Percentiles rank a stretch among this genome's conserved stretches.
phyloP scores from a whole-genome alignment of 2,329 filamentous ascomycete species.

The Aspergillus chevalieri region DNA sequence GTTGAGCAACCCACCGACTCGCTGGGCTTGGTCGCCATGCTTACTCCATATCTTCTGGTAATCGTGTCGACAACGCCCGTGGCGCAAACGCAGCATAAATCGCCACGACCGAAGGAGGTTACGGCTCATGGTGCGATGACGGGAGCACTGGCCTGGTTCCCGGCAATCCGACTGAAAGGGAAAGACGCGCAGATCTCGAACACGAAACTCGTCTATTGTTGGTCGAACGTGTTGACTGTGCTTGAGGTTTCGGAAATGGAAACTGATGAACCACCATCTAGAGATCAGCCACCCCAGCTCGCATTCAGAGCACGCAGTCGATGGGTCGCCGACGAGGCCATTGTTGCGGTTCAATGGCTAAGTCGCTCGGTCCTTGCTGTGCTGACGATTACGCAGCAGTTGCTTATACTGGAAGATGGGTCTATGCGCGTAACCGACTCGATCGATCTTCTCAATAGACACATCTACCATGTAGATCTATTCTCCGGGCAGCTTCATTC shows the following conservation, averaged over 20 bases:
- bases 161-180: slow-evolving; percentile 83
- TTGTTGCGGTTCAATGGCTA: slow-evolving; percentile 94
- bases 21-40: slow-evolving; percentile 86
- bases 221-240: slow-evolving; percentile 95
- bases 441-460: slow-evolving; percentile 83
- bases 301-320: slow-evolving; percentile 76
- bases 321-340: slow-evolving; percentile 91
- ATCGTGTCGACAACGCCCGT: slow-evolving; percentile 96
- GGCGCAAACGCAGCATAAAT: slow-evolving; percentile 94
- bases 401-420: slow-evolving; percentile 86
- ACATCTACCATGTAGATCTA: slow-evolving; percentile 84
- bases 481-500: slow-evolving; percentile 81
- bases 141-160: slow-evolving; percentile 94
- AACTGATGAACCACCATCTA: slow-evolving; percentile 52
- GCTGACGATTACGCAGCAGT: slow-evolving; percentile 85
- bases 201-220: slow-evolving; percentile 90
- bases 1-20: slow-evolving; percentile 80
- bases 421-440: slow-evolving; percentile 87
- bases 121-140: slow-evolving; percentile 85
- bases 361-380: slow-evolving; percentile 87
- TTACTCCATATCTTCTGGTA: slow-evolving; percentile 91
- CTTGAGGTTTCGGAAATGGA: slow-evolving; percentile 75
- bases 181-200: slow-evolving; percentile 61
- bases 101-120: slow-evolving; percentile 83
- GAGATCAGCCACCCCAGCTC: slow-evolving; percentile 70